Base-by-base conservation (phyloP, 1,284 basidiomycete species). In the Exsudoporus floridanus region DNA sequence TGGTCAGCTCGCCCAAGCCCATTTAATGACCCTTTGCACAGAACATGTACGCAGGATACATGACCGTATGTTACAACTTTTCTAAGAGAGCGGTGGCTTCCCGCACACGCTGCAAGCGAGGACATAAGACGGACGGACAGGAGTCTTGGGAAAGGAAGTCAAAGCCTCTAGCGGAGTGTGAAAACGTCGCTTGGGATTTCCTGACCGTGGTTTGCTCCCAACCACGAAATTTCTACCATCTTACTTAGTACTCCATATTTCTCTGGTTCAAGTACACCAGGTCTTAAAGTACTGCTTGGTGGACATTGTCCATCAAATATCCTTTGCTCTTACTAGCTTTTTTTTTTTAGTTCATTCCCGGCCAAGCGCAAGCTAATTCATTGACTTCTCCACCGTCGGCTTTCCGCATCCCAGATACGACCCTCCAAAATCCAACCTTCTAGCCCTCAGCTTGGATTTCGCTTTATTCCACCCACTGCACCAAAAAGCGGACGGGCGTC, bases 171-270 rank as follows among this genome's bases (percentile, higher is more conserved):
- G 75, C 76, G 75, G 76, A 76, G 75, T 76, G 69, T 74, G 66
- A 71, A 76, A 73, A 61, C 55, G 48, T 41, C 49, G 55, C 54
- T 62, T 62, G 60, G 50, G 58, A 61, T 64, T 65, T 64, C 54
- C 62, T 60, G 62, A 50, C 39, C n/a, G 55, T 56, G 50, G 64
- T 60, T 69, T 69, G 67, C 67, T 74, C 74, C 67, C 76, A 70
- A 72, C 74, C 69, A 69, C 70, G 63, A 61, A 63, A 50, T 60
- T 69, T 65, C 56, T 69, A 70, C 64, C 73, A 74, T 69, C 71
- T 75, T 76, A 77, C 74, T 77, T 73, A 75, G 74, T 75, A 69
- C 74, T 72, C 50, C 67, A 46, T 72, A 71, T 71, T 70, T 67
- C 55, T 55, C 69, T 72, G 67, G 70, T 62, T 43, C 53, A 57